Evolutionary conservation across 1,284 basidiomycete species (phyloP).

Genomic region (Leccinum pallidistipes): DNA sequence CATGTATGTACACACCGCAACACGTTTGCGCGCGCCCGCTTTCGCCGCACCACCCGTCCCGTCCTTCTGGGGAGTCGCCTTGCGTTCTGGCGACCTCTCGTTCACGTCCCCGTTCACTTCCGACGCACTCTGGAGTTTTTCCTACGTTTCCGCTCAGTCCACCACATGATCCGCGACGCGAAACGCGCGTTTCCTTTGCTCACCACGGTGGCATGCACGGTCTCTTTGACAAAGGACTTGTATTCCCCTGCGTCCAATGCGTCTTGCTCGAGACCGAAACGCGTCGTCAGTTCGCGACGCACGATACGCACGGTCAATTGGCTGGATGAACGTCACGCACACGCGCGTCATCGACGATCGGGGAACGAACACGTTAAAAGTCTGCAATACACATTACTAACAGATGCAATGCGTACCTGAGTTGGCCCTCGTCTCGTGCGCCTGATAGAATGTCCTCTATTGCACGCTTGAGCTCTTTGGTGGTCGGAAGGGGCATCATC

Average conservation of each 20-base stretch:
- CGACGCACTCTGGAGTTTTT: slow-evolving; percentile 2
- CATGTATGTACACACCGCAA: slow-evolving; percentile 14
- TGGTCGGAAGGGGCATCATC: slow-evolving; percentile 16
- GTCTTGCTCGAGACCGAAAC: slow-evolving; percentile 41
- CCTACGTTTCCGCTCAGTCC: slow-evolving; percentile 10
- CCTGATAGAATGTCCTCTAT: slow-evolving; percentile 29
- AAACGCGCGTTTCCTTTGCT: background rate
- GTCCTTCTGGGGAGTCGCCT: slow-evolving; percentile 5
- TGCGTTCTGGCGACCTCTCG: background rate
- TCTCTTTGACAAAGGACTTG: slow-evolving; percentile 44
- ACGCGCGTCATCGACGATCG: background rate
- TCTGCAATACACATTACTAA: background rate
- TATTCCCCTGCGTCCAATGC: slow-evolving; percentile 43
- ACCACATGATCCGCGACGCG: background rate
- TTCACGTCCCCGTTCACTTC: slow-evolving; percentile 2
- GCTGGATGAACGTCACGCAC: slow-evolving; percentile 30
- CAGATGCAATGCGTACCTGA: slow-evolving; percentile 25
- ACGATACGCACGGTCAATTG: slow-evolving; percentile 49
- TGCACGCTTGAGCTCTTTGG: slow-evolving; percentile 21
- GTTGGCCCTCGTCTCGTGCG: slow-evolving; percentile 28
- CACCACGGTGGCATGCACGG: slow-evolving; percentile 44
- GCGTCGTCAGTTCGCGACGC: slow-evolving; percentile 44
- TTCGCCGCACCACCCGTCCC: slow-evolving; percentile 1
- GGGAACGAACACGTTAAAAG: background rate
- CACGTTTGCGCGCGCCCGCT: slow-evolving; percentile 10